Base-by-base conservation (phyloP, 768 basidiomycete genomes). In the Trametes cubensis region DNA sequence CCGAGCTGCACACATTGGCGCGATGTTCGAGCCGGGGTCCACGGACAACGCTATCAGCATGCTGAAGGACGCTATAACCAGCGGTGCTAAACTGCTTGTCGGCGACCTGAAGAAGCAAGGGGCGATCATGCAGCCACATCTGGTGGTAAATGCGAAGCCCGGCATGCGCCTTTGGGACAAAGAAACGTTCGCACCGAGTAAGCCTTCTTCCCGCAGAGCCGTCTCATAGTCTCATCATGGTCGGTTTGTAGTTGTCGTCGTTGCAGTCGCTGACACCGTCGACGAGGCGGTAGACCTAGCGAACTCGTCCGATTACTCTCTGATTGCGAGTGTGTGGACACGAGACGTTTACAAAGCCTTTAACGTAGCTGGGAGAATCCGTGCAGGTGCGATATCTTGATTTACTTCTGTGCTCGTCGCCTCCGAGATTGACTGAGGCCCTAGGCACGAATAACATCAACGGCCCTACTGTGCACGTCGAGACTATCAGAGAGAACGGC, bases 181-280 rank as follows among this genome's bases (percentile, higher is more conserved):
- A 28, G 88, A 90, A 71, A 79, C 81, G 0, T 89, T 89, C 70
- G 85, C 85, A 0, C 87, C 84, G 47, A 81, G 83, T 83, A 56
- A 4, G 67, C 14, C 23, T 15, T 15, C 40, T n/a, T 42, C 48
- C 28, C 41, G 7, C n/a, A 7, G 18, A 34, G 8, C 4, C 3
- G 54, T 0, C n/a, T 23, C 28, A 25, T 1, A 5, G 44, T 10
- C 18, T 17, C 48, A 41, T 14, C 28, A 21, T 41, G n/a, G 20
- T 34, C 46, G 17, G 17, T 39, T 15, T 25, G 11, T 68, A 79
- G 81, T 85, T 1, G 70, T 82, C 6, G 75, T 74, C 11, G 73
- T 86, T 46, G 75, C 78, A 1, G 71, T 76, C 1, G 80, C 76
- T 15, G 80, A 83, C 25, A 81, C 77, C 0, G 69, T 81, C 15